These are phyloP conservation scores for Lipomyces orientalis DNA, from an alignment of 805 yeast species.

Conservation along the genomic window DNA sequence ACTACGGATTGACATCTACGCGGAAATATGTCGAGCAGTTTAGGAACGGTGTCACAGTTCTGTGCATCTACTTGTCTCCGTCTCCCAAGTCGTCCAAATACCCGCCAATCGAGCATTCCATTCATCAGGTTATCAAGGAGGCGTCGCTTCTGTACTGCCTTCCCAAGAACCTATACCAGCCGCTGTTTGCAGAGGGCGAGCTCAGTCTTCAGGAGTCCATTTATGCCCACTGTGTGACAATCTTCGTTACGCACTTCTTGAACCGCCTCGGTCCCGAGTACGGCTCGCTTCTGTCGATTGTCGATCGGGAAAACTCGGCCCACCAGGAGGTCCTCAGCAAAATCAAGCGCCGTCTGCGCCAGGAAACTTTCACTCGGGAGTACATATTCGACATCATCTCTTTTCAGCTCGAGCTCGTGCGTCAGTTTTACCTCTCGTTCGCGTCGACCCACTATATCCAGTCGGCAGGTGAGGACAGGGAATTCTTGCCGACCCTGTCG, in stretches of 20 bases:
- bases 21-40: slow-evolving; percentile 95
- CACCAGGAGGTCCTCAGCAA: slow-evolving; percentile 77
- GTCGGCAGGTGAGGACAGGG: slow-evolving; percentile 47
- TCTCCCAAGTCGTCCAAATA: slow-evolving; percentile 43
- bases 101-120: slow-evolving; percentile 70
- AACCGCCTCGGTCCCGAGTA: slow-evolving; percentile 94
- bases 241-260: slow-evolving; percentile 91
- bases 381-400: slow-evolving; percentile 79
- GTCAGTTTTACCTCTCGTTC: slow-evolving; percentile 85
- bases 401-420: slow-evolving; percentile 70
- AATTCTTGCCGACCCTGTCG: slow-evolving; percentile 65
- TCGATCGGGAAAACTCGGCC: slow-evolving; percentile 66
- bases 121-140: slow-evolving; percentile 90
- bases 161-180: slow-evolving; percentile 83
- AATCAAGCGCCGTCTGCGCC: slow-evolving; percentile 85
- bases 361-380: slow-evolving; percentile 89
- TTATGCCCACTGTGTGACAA: slow-evolving; percentile 91
- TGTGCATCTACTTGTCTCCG: slow-evolving; percentile 83
- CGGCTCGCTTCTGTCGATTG: slow-evolving; percentile 65
- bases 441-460: slow-evolving; percentile 88
- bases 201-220: slow-evolving; percentile 92
- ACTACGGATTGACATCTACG: slow-evolving; percentile 81
- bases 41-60: slow-evolving; percentile 82
- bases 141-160: slow-evolving; percentile 90
- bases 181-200: slow-evolving; percentile 71